A percentile compares a stretch with the other conserved stretches of the same genome.
Evolutionary conservation across 257 asterid species (phyloP).

Genomic region (Solanum pinnatisectum): DNA sequence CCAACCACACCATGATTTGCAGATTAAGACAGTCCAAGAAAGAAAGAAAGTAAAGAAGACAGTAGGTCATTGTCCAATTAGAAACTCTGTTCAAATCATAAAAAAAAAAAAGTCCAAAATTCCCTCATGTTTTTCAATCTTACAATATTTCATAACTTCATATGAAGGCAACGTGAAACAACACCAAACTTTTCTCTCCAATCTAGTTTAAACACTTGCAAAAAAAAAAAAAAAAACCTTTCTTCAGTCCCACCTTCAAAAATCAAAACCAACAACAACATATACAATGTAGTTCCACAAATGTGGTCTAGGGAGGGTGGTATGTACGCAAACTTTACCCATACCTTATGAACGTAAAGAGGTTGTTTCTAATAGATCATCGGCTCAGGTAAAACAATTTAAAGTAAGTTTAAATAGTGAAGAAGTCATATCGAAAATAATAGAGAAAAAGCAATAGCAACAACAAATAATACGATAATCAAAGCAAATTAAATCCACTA

Average conservation of each 20-base stretch:
- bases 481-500: not conserved
- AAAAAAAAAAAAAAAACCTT: not conserved
- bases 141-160: slow-evolving; percentile 24
- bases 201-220: not conserved
- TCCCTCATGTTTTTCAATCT: not conserved
- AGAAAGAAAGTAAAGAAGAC: not conserved
- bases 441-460: not conserved
- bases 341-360: not conserved
- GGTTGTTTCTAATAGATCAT: not conserved
- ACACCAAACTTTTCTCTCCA: slow-evolving; percentile 28
- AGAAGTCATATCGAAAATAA: not conserved
- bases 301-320: not conserved
- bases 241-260: not conserved
- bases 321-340: not conserved
- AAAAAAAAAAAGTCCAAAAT: slow-evolving; percentile 6
- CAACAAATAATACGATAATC: not conserved
- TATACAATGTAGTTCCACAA: not conserved
- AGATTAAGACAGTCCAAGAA: not conserved
- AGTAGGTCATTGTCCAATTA: slow-evolving; percentile 47
- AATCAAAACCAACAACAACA: not conserved
- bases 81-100: slow-evolving; percentile 35
- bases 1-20: not conserved
- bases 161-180: slow-evolving; percentile 65
- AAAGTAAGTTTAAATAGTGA: not conserved
- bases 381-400: not conserved